phyloP scores from a whole-genome alignment of 331 rosid species.

The Pyrus hybrid region DNA sequence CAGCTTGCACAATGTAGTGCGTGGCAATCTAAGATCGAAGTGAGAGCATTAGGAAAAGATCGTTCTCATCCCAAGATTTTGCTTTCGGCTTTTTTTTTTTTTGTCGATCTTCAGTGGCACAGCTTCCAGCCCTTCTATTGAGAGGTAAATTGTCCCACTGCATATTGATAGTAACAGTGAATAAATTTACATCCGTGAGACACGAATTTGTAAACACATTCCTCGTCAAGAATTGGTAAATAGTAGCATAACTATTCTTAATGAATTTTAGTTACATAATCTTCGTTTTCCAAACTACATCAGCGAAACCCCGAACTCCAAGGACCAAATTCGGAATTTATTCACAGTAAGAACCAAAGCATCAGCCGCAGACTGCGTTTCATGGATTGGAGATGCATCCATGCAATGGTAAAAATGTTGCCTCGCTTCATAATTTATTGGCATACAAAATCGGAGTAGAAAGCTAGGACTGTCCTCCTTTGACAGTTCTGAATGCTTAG shows the following conservation, averaged over 20 bases:
- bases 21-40: neutral
- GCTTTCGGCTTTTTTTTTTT: neutral
- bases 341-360: neutral
- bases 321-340: neutral
- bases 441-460: conserved; percentile 87
- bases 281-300: neutral
- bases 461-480: conserved; percentile 74
- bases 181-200: neutral
- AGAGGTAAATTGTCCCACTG: neutral
- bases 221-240: neutral
- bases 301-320: neutral
- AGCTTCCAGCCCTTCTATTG: neutral
- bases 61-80: no score
- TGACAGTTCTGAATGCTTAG: conserved; percentile 67
- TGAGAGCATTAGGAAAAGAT: neutral
- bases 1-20: neutral
- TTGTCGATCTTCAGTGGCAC: no score
- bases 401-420: neutral
- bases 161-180: neutral
- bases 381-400: neutral
- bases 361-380: neutral
- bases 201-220: neutral
- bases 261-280: neutral
- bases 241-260: neutral
- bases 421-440: conserved; percentile 17